These are phyloP conservation scores for Colletotrichum destructivum DNA, from an alignment of 2,329 filamentous ascomycete species.

Conservation along the genomic window DNA sequence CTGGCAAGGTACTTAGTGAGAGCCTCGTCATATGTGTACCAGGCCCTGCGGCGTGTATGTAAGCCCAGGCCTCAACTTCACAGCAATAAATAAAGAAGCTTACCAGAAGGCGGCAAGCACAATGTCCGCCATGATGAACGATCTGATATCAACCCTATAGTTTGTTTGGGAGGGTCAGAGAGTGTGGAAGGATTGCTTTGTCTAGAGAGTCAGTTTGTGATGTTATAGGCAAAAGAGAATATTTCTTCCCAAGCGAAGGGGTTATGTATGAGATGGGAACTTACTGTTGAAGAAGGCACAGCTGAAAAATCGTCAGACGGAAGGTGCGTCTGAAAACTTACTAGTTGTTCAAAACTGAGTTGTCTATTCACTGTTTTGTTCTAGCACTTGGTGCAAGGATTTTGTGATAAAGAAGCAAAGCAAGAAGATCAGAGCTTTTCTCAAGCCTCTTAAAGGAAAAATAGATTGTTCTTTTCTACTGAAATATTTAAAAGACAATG, in stretches of 20 bases:
- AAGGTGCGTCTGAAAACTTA: neutral
- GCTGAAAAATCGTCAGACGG: neutral
- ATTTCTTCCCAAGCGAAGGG: neutral
- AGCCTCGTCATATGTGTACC: constrained; percentile 28
- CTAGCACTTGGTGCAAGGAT: neutral
- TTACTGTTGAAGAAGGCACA: neutral
- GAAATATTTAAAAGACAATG: no score
- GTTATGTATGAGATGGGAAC: no score
- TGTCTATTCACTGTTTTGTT: neutral
- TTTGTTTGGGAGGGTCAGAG: neutral
- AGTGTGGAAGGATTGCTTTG: neutral
- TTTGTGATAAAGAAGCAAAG: no score
- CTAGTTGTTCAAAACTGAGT: neutral
- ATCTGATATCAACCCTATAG: no score
- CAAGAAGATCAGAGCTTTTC: no score
- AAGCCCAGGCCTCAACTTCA: neutral
- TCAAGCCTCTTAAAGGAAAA: rapidly evolving
- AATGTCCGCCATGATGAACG: constrained; percentile 2
- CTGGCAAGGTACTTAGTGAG: constrained; percentile 7
- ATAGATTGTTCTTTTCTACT: neutral
- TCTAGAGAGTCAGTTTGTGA: no score
- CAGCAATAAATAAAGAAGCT: neutral
- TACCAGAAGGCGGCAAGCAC: constrained; percentile 22
- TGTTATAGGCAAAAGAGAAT: neutral
- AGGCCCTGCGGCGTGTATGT: constrained; percentile 10